A percentile compares a stretch with the other conserved stretches of the same genome.
Conservation (phyloP, 345 rosid genomes). For the Mangifera indica region DNA sequence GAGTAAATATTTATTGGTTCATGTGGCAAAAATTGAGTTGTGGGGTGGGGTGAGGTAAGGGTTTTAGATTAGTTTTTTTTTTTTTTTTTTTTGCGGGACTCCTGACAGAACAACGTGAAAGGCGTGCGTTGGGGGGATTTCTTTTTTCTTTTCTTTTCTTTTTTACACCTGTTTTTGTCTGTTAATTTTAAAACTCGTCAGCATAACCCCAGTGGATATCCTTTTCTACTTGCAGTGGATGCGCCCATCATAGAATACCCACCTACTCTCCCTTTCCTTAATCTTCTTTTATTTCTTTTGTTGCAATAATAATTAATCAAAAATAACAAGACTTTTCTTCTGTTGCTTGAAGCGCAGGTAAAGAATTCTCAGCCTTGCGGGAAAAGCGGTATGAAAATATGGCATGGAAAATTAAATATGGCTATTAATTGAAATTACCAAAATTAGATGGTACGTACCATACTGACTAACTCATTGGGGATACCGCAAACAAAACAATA, state of each 20-base stretch:
- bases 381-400: too few relatives aligned
- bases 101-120: slow-evolving; percentile 30
- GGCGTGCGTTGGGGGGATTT: slow-evolving; percentile 17
- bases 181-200: neutral
- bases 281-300: neutral
- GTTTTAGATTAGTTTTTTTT: neutral
- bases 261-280: slow-evolving; percentile 6
- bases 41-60: neutral
- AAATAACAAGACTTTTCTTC: neutral
- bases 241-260: slow-evolving; percentile 21
- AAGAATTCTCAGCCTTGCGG: too few relatives aligned
- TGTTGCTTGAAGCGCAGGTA: neutral
- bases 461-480: too few relatives aligned
- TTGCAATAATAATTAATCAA: neutral
- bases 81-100: neutral
- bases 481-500: too few relatives aligned
- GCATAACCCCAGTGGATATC: slow-evolving; percentile 8
- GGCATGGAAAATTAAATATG: too few relatives aligned
- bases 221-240: slow-evolving; percentile 22
- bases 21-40: slow-evolving; percentile 14
- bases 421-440: too few relatives aligned
- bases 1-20: slow-evolving; percentile 11
- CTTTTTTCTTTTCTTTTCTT: too few relatives aligned
- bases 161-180: neutral
- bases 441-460: too few relatives aligned